Evolutionary conservation across 345 rosid species (phyloP).

Genomic region (Citrus maxima): DNA sequence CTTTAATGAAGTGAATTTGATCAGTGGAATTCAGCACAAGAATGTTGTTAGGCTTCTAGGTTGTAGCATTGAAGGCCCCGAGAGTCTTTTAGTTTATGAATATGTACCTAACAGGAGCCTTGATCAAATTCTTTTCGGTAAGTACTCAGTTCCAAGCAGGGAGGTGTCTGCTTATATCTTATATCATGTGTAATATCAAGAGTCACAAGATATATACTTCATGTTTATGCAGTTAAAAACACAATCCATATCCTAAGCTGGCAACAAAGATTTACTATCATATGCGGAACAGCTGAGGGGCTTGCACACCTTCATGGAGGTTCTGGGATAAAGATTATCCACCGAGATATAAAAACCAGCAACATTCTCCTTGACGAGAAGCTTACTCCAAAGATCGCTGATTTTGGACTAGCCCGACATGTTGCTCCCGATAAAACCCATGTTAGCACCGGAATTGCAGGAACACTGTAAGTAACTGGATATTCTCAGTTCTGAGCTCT

Average conservation of each 20-base stretch:
- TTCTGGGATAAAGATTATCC: conserved; percentile 58
- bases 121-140: conserved; percentile 68
- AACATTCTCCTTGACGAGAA: conserved; percentile 71
- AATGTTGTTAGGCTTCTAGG: conserved; percentile 73
- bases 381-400: conserved; percentile 70
- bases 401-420: conserved; percentile 76
- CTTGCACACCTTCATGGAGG: conserved; percentile 69
- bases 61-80: conserved; percentile 87
- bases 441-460: conserved; percentile 70
- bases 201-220: not conserved
- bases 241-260: conserved; percentile 50
- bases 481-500: not conserved
- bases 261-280: conserved; percentile 57
- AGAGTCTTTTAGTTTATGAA: conserved; percentile 81
- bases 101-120: conserved; percentile 74
- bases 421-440: conserved; percentile 41
- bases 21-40: conserved; percentile 59
- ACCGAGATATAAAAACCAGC: conserved; percentile 81
- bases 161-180: not conserved
- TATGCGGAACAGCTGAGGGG: conserved; percentile 75
- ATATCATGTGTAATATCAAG: not conserved
- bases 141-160: not conserved
- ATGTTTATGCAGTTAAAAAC: conserved; percentile 41
- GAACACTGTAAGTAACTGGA: conserved; percentile 61
- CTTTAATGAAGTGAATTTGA: conserved; percentile 78